Base-by-base conservation (phyloP, 176 grass and related monocot species). In the Triticum urartu region DNA sequence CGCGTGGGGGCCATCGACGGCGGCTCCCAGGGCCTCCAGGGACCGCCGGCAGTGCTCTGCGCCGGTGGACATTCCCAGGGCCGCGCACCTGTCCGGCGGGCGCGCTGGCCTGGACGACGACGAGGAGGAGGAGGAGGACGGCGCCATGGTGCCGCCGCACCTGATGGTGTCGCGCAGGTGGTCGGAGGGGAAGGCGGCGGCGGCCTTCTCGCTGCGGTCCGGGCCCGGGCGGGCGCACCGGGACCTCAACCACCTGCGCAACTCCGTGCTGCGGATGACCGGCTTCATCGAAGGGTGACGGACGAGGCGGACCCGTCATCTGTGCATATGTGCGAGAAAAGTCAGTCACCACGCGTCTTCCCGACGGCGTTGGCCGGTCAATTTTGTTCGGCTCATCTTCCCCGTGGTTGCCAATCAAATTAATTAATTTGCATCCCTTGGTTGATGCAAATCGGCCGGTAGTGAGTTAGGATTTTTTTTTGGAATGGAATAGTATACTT, bases 251-350 rank as follows among this genome's bases (percentile, higher is more conserved):
- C 79, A 90, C 65, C 82, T 91, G 52, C 85, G 95, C 47, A 56
- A 90, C 81, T 85, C 85, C 65, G 92, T 97, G 72, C 84, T 92
- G 68, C 88, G 89, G 5, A 93, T 97, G 91, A 97, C 92, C 79
- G 91, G 95, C 2, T 97, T 93, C 87, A 90, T 91, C 58, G 92
- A 97, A 89, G 90, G 89, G 78, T 97, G 87, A 89, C 77, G 7
- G 78, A 50, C 47, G 6, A 68, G 83, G 47, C 62, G 69, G 48
- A 22, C 83, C 64, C 20, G 17, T 43, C 15, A 1, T 6, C 54
- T 48, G 75, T 32, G 18, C 65, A 21, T 17, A 60, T 7, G 28
- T 6, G 50, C 1, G 15, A 54, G 50, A 18, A 17, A 54, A 54
- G 50, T 18, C 50, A 0, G 50, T 47, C 68, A 3, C 11, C 79